A percentile compares a stretch with the other conserved stretches of the same genome.
Evolutionary conservation across 306 rosid genomes (phyloP).

Genomic region (Abrus pulchellus): DNA sequence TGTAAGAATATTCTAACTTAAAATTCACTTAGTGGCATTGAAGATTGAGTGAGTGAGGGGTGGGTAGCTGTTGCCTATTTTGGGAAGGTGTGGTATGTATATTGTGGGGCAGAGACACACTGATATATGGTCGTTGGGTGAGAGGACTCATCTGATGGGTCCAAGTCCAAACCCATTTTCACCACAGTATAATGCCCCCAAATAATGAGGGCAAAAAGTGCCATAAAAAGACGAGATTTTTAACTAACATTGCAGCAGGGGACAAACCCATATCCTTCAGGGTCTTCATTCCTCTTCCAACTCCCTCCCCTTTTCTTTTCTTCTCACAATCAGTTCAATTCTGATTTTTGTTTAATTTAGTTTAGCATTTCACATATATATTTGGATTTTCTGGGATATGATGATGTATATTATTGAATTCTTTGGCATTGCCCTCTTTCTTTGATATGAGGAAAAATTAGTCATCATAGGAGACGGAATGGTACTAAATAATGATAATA

Average conservation of each 20-base stretch:
- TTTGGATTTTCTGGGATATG: neutral
- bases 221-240: constrained; percentile 59
- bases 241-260: constrained; percentile 44
- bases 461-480: constrained; percentile 1
- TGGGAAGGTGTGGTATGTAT: no score
- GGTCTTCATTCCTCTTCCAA: neutral
- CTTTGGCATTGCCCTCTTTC: neutral
- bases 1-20: no score
- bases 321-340: neutral
- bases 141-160: constrained; percentile 2
- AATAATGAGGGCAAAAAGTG: constrained; percentile 45
- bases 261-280: neutral
- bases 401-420: neutral
- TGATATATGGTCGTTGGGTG: neutral
- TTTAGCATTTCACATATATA: neutral
- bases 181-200: constrained; percentile 3
- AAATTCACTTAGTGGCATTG: no score
- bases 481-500: neutral
- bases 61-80: no score
- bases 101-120: no score
- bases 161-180: constrained; percentile 29
- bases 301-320: neutral
- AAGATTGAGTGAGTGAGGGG: no score
- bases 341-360: neutral
- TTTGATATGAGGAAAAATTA: constrained; percentile 3